These are phyloP conservation scores for Xerocomus potaroensis DNA, from an alignment of 768 basidiomycete genomes.

Conservation along the genomic window DNA sequence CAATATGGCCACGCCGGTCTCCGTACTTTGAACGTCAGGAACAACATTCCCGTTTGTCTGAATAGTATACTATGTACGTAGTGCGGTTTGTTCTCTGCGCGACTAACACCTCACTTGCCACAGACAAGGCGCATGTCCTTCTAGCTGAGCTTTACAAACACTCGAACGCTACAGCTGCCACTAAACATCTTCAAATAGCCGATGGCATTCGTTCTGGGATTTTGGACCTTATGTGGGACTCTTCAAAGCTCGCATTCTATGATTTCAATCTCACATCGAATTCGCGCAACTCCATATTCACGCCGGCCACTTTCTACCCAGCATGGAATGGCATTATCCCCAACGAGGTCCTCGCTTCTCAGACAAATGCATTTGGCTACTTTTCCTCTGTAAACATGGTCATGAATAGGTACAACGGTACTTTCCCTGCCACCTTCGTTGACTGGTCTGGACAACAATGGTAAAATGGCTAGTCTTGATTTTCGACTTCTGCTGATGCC, in stretches of 20 bases:
- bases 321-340: conserved; percentile 87
- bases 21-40: conserved; percentile 65
- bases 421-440: conserved; percentile 75
- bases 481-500: neutral
- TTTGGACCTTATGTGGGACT: conserved; percentile 85
- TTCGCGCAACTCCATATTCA: conserved; percentile 60
- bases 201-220: conserved; percentile 59
- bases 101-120: conserved; percentile 2
- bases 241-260: conserved; percentile 80
- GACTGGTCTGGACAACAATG: conserved; percentile 75
- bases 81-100: neutral
- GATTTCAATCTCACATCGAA: conserved; percentile 80
- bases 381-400: conserved; percentile 78
- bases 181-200: conserved; percentile 54
- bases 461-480: conserved; percentile 30
- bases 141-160: conserved; percentile 57
- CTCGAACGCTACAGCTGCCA: conserved; percentile 41
- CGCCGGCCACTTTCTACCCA: conserved; percentile 78
- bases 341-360: conserved; percentile 52
- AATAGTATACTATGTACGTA: conserved; percentile 81
- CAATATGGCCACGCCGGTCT: conserved; percentile 50
- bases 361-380: conserved; percentile 59
- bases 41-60: conserved; percentile 68
- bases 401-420: conserved; percentile 83
- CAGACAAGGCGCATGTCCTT: conserved; percentile 61